Conservation (phyloP, 495 filamentous ascomycete species). For the Neurospora sp. region DNA sequence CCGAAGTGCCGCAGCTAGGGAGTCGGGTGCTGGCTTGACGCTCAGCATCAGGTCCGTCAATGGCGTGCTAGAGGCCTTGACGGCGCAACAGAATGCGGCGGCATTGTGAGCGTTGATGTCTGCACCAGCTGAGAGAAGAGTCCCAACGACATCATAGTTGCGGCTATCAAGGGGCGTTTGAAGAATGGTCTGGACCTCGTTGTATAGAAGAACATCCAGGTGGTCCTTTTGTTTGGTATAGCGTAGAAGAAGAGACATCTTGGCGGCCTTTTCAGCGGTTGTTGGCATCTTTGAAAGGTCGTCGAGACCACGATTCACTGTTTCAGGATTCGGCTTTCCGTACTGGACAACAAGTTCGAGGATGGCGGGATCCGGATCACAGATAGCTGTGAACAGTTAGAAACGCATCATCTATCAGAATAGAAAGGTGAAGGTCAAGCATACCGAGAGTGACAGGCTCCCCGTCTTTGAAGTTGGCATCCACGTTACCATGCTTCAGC, state of each 20-base stretch:
- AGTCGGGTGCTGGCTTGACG: constrained; percentile 17
- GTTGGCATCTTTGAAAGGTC: constrained; percentile 21
- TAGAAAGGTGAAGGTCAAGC: background rate
- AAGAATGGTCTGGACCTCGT: constrained; percentile 31
- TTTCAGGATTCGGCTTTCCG: constrained; percentile 25
- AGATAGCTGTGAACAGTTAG: constrained; percentile 17
- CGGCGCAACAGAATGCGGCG: constrained; percentile 29
- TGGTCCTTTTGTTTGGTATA: constrained; percentile 25
- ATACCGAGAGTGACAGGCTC: constrained; percentile 20
- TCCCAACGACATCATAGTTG: constrained; percentile 20
- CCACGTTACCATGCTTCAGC: constrained; percentile 31
- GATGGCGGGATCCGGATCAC: constrained; percentile 24
- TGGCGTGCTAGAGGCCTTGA: constrained; percentile 26
- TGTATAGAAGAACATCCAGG: constrained; percentile 23
- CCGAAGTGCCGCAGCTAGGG: constrained; percentile 30
- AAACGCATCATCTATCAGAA: background rate
- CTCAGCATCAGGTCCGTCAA: constrained; percentile 32
- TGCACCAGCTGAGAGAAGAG: constrained; percentile 33
- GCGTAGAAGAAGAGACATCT: constrained; percentile 27
- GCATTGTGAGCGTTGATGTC: constrained; percentile 34
- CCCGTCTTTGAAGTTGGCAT: constrained; percentile 33
- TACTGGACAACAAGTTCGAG: constrained; percentile 33
- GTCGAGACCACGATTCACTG: constrained; percentile 24
- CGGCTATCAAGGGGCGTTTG: constrained; percentile 17
- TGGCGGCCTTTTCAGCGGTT: constrained; percentile 25